Base-by-base conservation (phyloP, 176 grass and related monocot species). In the Rhynchospora pubera region DNA sequence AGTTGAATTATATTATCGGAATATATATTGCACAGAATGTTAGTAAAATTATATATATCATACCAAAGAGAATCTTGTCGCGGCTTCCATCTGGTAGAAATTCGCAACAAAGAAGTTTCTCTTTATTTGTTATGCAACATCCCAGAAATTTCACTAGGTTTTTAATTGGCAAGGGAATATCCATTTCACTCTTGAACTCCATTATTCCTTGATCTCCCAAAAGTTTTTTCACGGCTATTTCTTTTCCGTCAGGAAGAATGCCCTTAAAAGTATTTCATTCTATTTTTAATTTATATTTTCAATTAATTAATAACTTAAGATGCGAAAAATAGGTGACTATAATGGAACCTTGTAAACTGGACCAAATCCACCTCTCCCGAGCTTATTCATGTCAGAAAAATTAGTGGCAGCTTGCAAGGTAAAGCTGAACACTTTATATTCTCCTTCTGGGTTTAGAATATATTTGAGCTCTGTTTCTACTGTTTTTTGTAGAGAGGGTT, bases 201-300 rank as follows among this genome's bases (percentile, higher is more conserved):
- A 24, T 68, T 52, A 56, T n/a, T 30, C 80, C 80, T 69, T 83
- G 80, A 1, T 6, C 45, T 56, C 47, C 64, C 28, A 62, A 83
- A 34, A 83, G 80, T 83, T 62, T 69, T 83, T 83, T 83, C 44
- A 83, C 80, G 11, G 82, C 82, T 71, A 83, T 53, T 68, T 83
- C 82, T 69, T 47, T 23, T 58, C 65, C 50, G 0, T 39, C 45
- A 5, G 56, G 62, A 51, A 69, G 62, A 51, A 18, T 50, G 5
- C 62, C 80, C 80, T 70, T 15, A 8, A 84, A 76, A 63, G 53
- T 3, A 1, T 28, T 28, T 28, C 26, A 28, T 28, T 28, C 26
- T 28, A 28, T 28, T 28, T 0, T 28, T 28, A 28, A 28, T 12
- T 53, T 16, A 6, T 18, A 64, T 15, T 4, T 16, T 50, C 6